Base-by-base conservation (phyloP, 106 monocot species). In the Amphibolis antarctica region DNA sequence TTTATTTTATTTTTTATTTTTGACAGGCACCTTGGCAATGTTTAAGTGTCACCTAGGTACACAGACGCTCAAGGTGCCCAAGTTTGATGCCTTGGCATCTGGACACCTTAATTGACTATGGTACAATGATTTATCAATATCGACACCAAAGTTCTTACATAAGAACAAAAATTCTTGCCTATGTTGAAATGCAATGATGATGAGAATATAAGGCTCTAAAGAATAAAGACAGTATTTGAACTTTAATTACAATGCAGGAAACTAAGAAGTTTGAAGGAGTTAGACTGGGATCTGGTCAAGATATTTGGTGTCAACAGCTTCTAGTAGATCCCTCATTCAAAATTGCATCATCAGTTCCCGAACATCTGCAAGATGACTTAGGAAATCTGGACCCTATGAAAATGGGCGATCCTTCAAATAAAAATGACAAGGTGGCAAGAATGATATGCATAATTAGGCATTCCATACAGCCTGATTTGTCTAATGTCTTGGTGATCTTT, bases 251-350 rank as follows among this genome's bases (percentile, higher is more conserved):
- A n/a, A 49, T 69, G 46, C 77, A 85, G 85, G 85, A 80, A 78
- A 75, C 12, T 48, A 68, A 50, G 28, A 27, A 74, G 21, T 85
- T 63, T 71, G 69, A 75, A 80, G 85, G 85, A 68, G 75, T 86
- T 42, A 81, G 64, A 59, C 77, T 91, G 71, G 68, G 82, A 73
- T 86, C 86, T 72, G 86, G 91, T 58, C 86, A 91, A 65, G 86
- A 86, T 43, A 83, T 91, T 27, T 77, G 64, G 52, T 81, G 91
- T 71, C 55, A 64, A 21, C 74, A 86, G 21, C 58, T 91, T 62
- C 68, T 86, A 49, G 42, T 86, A 70, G 86, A 83, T 13, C 81
- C 91, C 31, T 86, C 80, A 23, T 83, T 51, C 60, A 55, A 56
- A 51, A 43, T 71, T 72, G 74, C 78, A 49, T 49, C 48, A 48